Evolutionary conservation across 371 early-diverging fungal genomes (phyloP).

Genomic region (Pancytospora philotis): DNA sequence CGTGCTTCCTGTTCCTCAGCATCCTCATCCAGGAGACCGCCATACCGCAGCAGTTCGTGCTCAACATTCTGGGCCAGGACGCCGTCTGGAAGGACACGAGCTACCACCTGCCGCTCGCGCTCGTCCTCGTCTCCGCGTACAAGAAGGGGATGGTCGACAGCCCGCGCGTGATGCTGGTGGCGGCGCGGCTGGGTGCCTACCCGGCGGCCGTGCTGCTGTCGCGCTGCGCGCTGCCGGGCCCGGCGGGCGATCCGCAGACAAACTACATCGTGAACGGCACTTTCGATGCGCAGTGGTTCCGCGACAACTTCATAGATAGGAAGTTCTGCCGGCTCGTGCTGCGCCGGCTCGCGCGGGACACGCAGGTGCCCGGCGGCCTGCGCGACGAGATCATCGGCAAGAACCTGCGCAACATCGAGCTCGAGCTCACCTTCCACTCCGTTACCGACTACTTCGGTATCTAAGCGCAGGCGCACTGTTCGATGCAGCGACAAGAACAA

Average conservation of each 20-base stretch:
- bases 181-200: neutral
- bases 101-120: conserved; percentile 1
- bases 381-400: conserved; percentile 1
- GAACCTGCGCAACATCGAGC: conserved; percentile 21
- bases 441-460: no score
- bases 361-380: neutral
- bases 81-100: conserved; percentile 13
- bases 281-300: conserved; percentile 10
- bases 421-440: no score
- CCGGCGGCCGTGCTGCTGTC: neutral
- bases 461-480: no score
- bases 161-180: conserved; percentile 2
- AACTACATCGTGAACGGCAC: conserved; percentile 20
- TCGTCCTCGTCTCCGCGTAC: conserved; percentile 14
- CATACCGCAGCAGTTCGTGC: neutral
- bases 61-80: conserved; percentile 5
- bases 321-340: conserved; percentile 20
- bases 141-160: neutral
- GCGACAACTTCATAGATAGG: conserved; percentile 15
- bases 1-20: conserved; percentile 7
- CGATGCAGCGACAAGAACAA: no score
- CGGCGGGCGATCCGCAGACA: neutral
- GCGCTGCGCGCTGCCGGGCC: neutral
- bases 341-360: neutral
- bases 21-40: neutral